phyloP scores from a whole-genome alignment of 768 basidiomycete species.

The Tremella yokohamensis region DNA sequence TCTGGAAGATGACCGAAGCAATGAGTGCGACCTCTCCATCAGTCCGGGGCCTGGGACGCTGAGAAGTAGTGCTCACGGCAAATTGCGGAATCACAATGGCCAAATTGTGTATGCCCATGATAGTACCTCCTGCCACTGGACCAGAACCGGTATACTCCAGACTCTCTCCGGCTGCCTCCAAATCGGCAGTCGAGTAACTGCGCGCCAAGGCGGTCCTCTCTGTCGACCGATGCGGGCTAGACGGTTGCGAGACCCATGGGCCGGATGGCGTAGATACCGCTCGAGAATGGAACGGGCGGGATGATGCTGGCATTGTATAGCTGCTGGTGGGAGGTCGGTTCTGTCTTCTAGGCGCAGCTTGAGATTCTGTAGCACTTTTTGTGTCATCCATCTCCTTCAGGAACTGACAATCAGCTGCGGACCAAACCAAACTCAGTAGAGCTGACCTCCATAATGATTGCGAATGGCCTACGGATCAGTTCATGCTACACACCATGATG shows the following conservation, averaged over 20 bases:
- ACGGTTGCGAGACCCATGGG: slow-evolving; percentile 31
- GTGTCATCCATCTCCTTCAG: slow-evolving; percentile 66
- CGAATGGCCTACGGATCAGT: slow-evolving; percentile 61
- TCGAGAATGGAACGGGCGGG: slow-evolving; percentile 45
- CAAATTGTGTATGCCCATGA: slow-evolving; percentile 90
- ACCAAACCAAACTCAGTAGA: neutral
- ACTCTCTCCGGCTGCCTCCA: slow-evolving; percentile 43
- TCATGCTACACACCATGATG: neutral
- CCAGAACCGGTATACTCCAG: slow-evolving; percentile 49
- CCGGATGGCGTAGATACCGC: slow-evolving; percentile 45
- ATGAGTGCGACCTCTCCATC: slow-evolving; percentile 69
- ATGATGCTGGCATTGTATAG: slow-evolving; percentile 54
- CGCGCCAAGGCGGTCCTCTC: slow-evolving; percentile 51
- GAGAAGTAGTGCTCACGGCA: slow-evolving; percentile 60
- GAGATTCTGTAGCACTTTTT: neutral
- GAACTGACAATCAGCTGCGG: slow-evolving; percentile 55
- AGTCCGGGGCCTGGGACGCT: neutral
- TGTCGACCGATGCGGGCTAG: slow-evolving; percentile 20
- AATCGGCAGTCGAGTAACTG: slow-evolving; percentile 51
- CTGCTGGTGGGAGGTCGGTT: neutral
- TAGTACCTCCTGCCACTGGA: slow-evolving; percentile 74
- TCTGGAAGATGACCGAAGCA: slow-evolving; percentile 78
- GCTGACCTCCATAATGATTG: slow-evolving; percentile 91
- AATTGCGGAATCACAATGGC: slow-evolving; percentile 95
- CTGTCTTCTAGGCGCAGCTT: slow-evolving; percentile 5